Evolutionary conservation across 257 asterid species (phyloP).

Genomic region (Echium plantagineum): DNA sequence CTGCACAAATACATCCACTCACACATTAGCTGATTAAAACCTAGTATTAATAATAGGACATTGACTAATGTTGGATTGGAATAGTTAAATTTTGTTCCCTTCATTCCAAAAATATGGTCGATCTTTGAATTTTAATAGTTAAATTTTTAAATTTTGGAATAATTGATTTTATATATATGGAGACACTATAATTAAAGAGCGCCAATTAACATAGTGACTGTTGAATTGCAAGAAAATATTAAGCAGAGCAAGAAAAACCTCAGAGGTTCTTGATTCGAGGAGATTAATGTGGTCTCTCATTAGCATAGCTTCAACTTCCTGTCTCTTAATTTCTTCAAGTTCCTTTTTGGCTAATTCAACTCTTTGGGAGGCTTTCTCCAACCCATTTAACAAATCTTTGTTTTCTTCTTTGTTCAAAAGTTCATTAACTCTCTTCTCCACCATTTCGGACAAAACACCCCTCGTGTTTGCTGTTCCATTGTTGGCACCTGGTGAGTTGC

Average conservation of each 20-base stretch:
- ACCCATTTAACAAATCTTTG: slow-evolving; percentile 51
- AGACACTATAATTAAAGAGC: too few relatives aligned
- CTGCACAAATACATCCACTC: too few relatives aligned
- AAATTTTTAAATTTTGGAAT: too few relatives aligned
- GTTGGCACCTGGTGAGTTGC: slow-evolving; percentile 21
- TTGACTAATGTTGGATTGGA: too few relatives aligned
- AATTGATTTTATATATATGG: too few relatives aligned
- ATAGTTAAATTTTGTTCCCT: neutral
- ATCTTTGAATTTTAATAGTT: too few relatives aligned
- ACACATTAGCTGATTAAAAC: too few relatives aligned
- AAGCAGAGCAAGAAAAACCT: slow-evolving; percentile 30
- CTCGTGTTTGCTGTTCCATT: slow-evolving; percentile 30
- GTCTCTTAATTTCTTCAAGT: slow-evolving; percentile 67
- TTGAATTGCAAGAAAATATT: neutral
- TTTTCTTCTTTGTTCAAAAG: slow-evolving; percentile 79
- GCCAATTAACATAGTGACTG: too few relatives aligned
- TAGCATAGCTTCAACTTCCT: slow-evolving; percentile 58
- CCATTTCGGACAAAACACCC: slow-evolving; percentile 49
- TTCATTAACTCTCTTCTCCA: slow-evolving; percentile 60
- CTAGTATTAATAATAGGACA: too few relatives aligned
- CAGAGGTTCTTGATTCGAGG: slow-evolving; percentile 68
- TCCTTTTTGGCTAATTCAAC: slow-evolving; percentile 67
- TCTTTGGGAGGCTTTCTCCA: too few relatives aligned
- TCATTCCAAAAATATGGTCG: too few relatives aligned
- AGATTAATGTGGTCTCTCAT: slow-evolving; percentile 44